Base-by-base conservation (phyloP, 2,329 filamentous ascomycete genomes). In the Ascochyta viciae-villosae region DNA sequence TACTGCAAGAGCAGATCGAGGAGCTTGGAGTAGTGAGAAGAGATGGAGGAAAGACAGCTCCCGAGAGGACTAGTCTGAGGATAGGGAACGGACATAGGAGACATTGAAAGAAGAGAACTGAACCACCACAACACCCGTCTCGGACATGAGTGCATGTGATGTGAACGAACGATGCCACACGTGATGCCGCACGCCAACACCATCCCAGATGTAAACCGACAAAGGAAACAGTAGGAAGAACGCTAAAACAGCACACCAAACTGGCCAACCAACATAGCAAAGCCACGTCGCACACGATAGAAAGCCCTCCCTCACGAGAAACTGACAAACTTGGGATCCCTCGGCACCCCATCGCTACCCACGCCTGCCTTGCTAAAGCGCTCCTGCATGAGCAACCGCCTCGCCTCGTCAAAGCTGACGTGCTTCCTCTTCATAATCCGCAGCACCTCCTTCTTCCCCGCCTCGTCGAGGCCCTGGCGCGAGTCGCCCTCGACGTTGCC, bases 271-370 rank as follows among this genome's bases (percentile, higher is more conserved):
- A 24, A 9, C 19, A 31, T 5, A 31, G 15, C 23, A 22, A 46
- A 22, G 1, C 2, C 39, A 23, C 7, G 34, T 5, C 4, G 5
- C 33, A 2, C 10, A 35, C 16, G 6, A 16, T 2, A 9, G 24
- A n/a, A n/a, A 33, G 12, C 27, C 33, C 39, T n/a, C 19, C 9
- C 45, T 62, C 58, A 75, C 49, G 88, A 91, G 77, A 98, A 98
- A 73, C 91, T 96, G 57, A 98, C 92, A 73, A 96, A 96, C 81
- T 97, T 97, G 60, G 93, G 92, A 80, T 98, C 94, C 73, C 87
- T 85, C 60, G 95, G 95, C 66, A 88, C 80, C 4, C 95, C 95
- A 76, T 99, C 95, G 5, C 90, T 84, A 1, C 88, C 92, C 73
- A 99, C 97, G 47, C 91, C 90, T 69, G 96, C 91, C 73, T 88